Percentiles rank a stretch among this genome's conserved stretches.
These are phyloP conservation scores for Aspergillus ruber DNA, from an alignment of 2,329 filamentous ascomycete species.

Conservation along the genomic window DNA sequence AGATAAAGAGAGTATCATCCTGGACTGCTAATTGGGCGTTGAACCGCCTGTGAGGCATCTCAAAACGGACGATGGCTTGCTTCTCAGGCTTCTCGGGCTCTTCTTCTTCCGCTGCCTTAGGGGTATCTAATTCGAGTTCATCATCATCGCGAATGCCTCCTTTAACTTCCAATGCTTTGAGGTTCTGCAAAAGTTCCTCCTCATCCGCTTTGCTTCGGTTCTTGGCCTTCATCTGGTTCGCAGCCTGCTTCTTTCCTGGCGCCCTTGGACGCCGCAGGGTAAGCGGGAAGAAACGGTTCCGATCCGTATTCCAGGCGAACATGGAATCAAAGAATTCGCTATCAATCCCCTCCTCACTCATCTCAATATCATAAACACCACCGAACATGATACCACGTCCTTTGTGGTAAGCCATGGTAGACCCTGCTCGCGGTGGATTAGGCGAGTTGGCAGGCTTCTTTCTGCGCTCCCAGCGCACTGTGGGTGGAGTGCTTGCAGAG, in stretches of 20 bases:
- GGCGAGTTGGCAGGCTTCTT: constrained; percentile 90
- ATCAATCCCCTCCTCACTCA: constrained; percentile 90
- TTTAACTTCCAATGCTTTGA: constrained; percentile 77
- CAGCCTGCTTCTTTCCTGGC: constrained; percentile 55
- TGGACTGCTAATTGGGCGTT: constrained; percentile 87
- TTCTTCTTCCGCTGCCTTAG: constrained; percentile 51
- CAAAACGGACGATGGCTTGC: constrained; percentile 62
- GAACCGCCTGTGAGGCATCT: constrained; percentile 84
- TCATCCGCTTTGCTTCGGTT: constrained; percentile 79
- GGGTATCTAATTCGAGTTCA: constrained; percentile 34
- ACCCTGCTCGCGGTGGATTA: constrained; percentile 73
- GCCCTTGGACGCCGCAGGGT: constrained; percentile 66
- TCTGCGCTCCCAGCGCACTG: constrained; percentile 81
- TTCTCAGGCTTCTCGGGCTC: constrained; percentile 47
- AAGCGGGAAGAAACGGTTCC: constrained; percentile 89
- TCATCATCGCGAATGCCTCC: constrained; percentile 51
- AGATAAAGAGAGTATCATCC: constrained; percentile 87
- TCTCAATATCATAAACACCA: constrained; percentile 86
- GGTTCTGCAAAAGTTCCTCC: constrained; percentile 78
- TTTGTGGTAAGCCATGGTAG: constrained; percentile 92
- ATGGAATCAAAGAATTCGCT: constrained; percentile 94
- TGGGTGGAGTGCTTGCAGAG: constrained; percentile 58
- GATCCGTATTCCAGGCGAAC: constrained; percentile 89
- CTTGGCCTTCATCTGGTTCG: constrained; percentile 47
- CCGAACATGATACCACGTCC: constrained; percentile 89